These are phyloP conservation scores for Microcyclospora tardicrescens DNA, from an alignment of 2,329 filamentous ascomycete species.

Conservation along the genomic window DNA sequence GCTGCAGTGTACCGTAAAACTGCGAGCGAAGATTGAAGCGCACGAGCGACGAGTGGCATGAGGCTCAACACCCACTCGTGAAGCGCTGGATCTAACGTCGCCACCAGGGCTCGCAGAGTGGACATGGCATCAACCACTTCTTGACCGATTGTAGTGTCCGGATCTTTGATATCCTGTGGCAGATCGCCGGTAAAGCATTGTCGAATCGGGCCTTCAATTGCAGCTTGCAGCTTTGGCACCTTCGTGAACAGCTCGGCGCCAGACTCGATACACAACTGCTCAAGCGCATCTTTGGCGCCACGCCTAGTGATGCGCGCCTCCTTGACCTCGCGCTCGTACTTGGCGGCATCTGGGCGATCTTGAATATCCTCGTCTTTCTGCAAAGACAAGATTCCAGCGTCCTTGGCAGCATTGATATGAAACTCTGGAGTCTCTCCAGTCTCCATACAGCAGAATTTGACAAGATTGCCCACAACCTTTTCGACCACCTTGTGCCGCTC, in stretches of 20 bases:
- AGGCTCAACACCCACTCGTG: slow-evolving; percentile 71
- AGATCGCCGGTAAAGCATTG: slow-evolving; percentile 58
- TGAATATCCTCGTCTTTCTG: slow-evolving; percentile 94
- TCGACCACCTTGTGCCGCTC: slow-evolving; percentile 77
- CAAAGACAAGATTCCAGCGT: slow-evolving; percentile 74
- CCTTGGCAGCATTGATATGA: slow-evolving; percentile 64
- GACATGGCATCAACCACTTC: slow-evolving; percentile 91
- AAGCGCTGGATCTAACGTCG: slow-evolving; percentile 66
- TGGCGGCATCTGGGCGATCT: slow-evolving; percentile 80
- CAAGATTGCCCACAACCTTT: slow-evolving; percentile 88
- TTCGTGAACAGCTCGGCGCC: slow-evolving; percentile 64
- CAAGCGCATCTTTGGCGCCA: slow-evolving; percentile 85
- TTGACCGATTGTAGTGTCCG: slow-evolving; percentile 67
- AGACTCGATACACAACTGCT: slow-evolving; percentile 72
- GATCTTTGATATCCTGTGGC: slow-evolving; percentile 58
- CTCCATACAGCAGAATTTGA: slow-evolving; percentile 96
- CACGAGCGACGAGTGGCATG: slow-evolving; percentile 75
- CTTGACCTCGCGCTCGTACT: slow-evolving; percentile 79
- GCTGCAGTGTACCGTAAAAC: slow-evolving; percentile 94
- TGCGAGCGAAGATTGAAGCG: slow-evolving; percentile 74
- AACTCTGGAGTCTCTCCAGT: slow-evolving; percentile 97
- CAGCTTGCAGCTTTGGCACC: slow-evolving; percentile 65
- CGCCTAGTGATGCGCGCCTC: slow-evolving; percentile 81
- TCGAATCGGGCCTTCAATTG: slow-evolving; percentile 71
- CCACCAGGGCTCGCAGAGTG: slow-evolving; percentile 79